phyloP scores from a whole-genome alignment of 805 yeast species.

The Pichia exigua region DNA sequence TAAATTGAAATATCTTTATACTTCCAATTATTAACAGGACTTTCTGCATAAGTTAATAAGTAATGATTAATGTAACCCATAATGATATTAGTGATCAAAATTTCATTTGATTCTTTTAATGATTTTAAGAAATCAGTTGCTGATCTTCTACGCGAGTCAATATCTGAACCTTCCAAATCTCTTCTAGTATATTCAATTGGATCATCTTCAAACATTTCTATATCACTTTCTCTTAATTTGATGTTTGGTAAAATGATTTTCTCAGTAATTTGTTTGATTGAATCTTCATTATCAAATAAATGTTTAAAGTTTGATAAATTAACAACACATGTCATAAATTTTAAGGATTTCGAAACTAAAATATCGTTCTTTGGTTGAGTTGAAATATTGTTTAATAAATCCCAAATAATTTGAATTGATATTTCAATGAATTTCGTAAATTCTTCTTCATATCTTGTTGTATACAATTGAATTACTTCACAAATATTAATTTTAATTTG shows the following conservation, averaged over 20 bases:
- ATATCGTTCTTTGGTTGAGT: conserved; percentile 75
- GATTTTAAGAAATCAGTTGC: conserved; percentile 90
- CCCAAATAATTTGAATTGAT: conserved; percentile 82
- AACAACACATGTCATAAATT: conserved; percentile 76
- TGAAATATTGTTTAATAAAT: conserved; percentile 56
- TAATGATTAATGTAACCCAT: conserved; percentile 64
- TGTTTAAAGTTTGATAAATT: conserved; percentile 58
- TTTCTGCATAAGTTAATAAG: conserved; percentile 42
- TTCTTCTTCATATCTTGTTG: conserved; percentile 87
- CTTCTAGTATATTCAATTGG: conserved; percentile 89
- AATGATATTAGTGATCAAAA: conserved; percentile 64
- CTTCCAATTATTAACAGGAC: conserved; percentile 60
- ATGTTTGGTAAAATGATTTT: conserved; percentile 86
- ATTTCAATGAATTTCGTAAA: conserved; percentile 69
- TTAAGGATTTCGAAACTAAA: conserved; percentile 70
- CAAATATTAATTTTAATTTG: conserved; percentile 74
- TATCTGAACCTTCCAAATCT: conserved; percentile 91
- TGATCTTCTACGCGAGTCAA: conserved; percentile 85
- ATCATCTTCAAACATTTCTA: conserved; percentile 93
- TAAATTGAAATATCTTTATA: conserved; percentile 82
- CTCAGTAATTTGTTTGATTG: conserved; percentile 68
- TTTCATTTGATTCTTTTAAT: conserved; percentile 70
- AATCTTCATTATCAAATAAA: conserved; percentile 52
- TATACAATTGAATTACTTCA: conserved; percentile 78
- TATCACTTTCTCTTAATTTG: conserved; percentile 76